These are phyloP conservation scores for Fagus sylvatica DNA, from an alignment of 306 rosid genomes.

Conservation along the genomic window DNA sequence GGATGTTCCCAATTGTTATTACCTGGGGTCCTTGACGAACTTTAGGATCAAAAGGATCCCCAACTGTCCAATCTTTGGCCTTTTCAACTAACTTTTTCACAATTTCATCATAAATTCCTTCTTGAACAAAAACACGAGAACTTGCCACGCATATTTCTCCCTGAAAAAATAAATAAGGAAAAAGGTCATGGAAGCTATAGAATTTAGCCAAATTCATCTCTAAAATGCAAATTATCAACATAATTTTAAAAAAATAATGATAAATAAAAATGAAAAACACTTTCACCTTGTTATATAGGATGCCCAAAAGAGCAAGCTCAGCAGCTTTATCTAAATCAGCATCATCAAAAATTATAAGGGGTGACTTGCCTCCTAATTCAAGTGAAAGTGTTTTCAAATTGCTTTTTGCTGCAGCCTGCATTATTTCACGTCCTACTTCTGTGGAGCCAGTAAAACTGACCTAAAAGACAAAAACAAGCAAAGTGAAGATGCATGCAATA, in stretches of 20 bases:
- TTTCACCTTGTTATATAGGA: conserved; percentile 63
- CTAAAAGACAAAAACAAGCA: neutral
- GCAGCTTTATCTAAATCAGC: conserved; percentile 70
- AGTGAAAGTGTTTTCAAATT: conserved; percentile 75
- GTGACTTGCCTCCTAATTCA: conserved; percentile 94
- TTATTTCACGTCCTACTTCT: conserved; percentile 65
- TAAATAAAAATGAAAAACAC: too few relatives aligned
- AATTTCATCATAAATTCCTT: conserved; percentile 77
- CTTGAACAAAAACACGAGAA: conserved; percentile 83
- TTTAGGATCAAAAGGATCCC: conserved; percentile 89
- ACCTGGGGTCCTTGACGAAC: conserved; percentile 85
- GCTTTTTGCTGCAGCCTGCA: conserved; percentile 83
- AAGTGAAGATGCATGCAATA: too few relatives aligned
- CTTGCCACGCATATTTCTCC: conserved; percentile 86
- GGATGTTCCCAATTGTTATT: neutral
- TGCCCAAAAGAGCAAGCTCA: conserved; percentile 66
- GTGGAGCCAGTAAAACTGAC: conserved; percentile 84
- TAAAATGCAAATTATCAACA: neutral
- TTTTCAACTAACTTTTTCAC: conserved; percentile 61
- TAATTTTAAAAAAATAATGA: too few relatives aligned
- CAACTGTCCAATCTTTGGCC: conserved; percentile 68
- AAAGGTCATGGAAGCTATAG: neutral
- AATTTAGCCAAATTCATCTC: neutral
- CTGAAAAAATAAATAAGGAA: conserved; percentile 29
- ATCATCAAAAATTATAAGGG: conserved; percentile 73